Base-by-base conservation (phyloP, 2,329 filamentous ascomycete species). In the Colletotrichum magnum region DNA sequence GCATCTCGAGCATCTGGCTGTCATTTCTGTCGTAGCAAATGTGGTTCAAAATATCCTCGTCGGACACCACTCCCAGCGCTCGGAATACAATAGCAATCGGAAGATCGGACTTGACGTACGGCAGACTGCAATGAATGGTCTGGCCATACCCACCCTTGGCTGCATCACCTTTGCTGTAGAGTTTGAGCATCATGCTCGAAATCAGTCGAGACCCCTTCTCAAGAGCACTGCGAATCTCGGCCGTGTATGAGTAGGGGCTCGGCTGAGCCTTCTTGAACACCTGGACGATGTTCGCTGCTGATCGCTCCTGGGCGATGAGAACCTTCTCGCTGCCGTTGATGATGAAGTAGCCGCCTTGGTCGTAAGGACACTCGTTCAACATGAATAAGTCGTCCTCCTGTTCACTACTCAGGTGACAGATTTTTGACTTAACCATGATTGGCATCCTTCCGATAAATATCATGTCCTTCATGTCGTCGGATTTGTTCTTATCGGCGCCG, bases 241-340 rank as follows among this genome's bases (percentile, higher is more conserved):
- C 97, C 26, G 95, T 93, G 80, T 96, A 97, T 2, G 94, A 95
- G 72, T 94, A 97, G 10, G 94, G 93, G 73, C 94, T 95, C n/a
- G 94, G 94, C 74, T 92, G 89, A 0, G 95, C 94, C 85, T 99
- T 99, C 83, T 97, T 95, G 89, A 99, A 99, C 32, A 99, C 95
- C 82, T 99, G 96, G 5, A 99, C 96, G 68, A 98, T 99, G 78
- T 99, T 99, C 77, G 95, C 96, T 48, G 96, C 96, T 78, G 95
- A 98, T 71, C 96, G 93, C 82, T 99, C 96, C 80, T 99, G 96
- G 1, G 96, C 96, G 76, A 99, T 99, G 74, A 99, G 84, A 24
- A 99, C 96, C 86, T 99, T 99, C 79, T 99, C 96, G 81, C 94
- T 97, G 51, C 96, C 96, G 83, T 99, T 99, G 87, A 99, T 99